Base-by-base conservation (phyloP, 768 basidiomycete species). In the Lactarius akahatsu region DNA sequence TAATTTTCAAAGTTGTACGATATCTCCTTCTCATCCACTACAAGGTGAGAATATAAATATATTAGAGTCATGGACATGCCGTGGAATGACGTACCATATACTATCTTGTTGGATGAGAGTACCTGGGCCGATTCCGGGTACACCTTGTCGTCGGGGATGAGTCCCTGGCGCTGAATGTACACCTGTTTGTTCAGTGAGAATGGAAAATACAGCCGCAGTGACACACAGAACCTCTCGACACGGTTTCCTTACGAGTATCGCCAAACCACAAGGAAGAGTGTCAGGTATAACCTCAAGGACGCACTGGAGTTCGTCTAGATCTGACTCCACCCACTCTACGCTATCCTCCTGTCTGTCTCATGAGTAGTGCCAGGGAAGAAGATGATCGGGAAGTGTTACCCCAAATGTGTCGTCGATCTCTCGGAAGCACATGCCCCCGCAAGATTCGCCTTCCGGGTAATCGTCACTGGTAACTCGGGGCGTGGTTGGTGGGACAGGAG, bases 201-300 rank as follows among this genome's bases (percentile, higher is more conserved):
- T 59, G 23, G 16, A 5, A 26, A n/a, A 15, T 16, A 15, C 30
- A 0, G 28, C 2, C 15, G 11, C 16, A 43, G 32, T 41, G 7
- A 11, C 41, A 32, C 18, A 47, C 30, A 30, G n/a, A 41, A 69
- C 68, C 57, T 69, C 68, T 59, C 57, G 55, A 55, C 68, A 69
- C 15, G 68, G 65, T 16, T 54, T 67, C 56, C 68, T 61, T 16
- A 69, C 57, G 32, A 69, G 65, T 36, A 58, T 67, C 10, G 69
- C 69, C 2, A 70, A n/a, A 41, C 68, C 69, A 61, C 69, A 70
- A 6, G 69, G 69, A 2, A 20, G 4, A 8, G 63, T 63, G 45
- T 70, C 69, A 18, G 68, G 68, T 28, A 67, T 66, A 23, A 69
- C 61, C 32, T 69, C 65, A 30, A 69, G 56, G 40, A 69, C 54